Conservation (phyloP, 352 stramenopile species). For the Pythium phragmiticola region DNA sequence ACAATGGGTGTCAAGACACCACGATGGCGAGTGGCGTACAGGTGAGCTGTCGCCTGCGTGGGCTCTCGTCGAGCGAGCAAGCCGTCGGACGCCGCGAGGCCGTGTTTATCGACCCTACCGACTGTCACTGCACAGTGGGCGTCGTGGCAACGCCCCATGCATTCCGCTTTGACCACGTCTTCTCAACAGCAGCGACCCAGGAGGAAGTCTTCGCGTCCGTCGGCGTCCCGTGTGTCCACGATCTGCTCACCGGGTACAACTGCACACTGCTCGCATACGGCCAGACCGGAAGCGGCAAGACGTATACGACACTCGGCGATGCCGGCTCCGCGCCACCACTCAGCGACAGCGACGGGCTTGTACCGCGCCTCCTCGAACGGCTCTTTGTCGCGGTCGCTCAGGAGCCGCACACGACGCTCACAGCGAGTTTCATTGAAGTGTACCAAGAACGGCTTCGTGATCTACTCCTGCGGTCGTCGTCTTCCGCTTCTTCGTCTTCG, state of each 20-base stretch:
- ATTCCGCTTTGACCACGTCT: constrained; percentile 52
- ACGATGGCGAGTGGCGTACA: constrained; percentile 31
- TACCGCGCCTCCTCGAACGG: constrained; percentile 40
- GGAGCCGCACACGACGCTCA: constrained; percentile 32
- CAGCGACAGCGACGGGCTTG: constrained; percentile 30
- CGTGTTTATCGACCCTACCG: not conserved
- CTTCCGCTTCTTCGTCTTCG: not conserved
- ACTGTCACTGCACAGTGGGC: not conserved
- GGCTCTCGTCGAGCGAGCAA: constrained; percentile 7
- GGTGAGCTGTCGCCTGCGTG: constrained; percentile 65
- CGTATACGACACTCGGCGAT: constrained; percentile 46
- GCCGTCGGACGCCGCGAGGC: constrained; percentile 7
- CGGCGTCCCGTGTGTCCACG: constrained; percentile 44
- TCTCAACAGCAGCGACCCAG: constrained; percentile 36
- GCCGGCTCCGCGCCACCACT: not conserved
- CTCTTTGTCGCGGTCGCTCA: constrained; percentile 34
- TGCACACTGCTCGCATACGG: constrained; percentile 75
- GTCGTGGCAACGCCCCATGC: constrained; percentile 12
- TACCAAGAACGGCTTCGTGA: constrained; percentile 69
- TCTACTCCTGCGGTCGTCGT: constrained; percentile 29
- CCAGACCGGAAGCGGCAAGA: constrained; percentile 73
- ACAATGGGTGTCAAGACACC: not conserved
- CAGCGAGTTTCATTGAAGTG: constrained; percentile 63
- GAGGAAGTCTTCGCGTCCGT: constrained; percentile 44
- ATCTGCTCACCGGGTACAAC: constrained; percentile 63